phyloP scores from a whole-genome alignment of 1,284 basidiomycete species.

The Heterobasidion irregulare region DNA sequence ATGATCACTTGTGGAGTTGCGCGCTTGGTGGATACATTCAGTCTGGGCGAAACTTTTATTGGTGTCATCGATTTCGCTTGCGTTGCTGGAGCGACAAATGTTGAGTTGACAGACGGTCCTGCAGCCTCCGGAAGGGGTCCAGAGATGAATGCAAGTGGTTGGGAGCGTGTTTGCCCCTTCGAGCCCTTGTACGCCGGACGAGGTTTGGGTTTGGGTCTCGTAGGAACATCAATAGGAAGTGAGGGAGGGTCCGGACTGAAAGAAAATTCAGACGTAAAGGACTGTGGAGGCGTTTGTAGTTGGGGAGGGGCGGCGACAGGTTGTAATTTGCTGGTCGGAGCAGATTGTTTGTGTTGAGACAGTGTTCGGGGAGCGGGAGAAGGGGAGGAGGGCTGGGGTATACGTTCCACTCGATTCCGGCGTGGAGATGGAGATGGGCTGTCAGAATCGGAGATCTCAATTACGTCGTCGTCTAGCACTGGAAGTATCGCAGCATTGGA shows the following conservation, averaged over 20 bases:
- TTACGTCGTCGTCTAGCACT: neutral
- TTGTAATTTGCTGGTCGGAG: no score
- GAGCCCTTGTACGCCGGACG: constrained; percentile 1
- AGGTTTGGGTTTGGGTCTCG: constrained; percentile 11
- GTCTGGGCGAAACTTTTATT: no score
- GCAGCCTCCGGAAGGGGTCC: no score
- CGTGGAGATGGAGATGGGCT: neutral
- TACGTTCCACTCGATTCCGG: neutral
- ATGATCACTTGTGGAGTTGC: no score
- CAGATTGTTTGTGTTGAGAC: neutral
- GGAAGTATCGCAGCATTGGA: neutral
- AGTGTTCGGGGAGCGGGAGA: neutral
- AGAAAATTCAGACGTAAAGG: constrained; percentile 12
- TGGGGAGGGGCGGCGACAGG: constrained; percentile 3
- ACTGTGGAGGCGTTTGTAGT: constrained; percentile 18
- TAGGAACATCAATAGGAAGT: neutral
- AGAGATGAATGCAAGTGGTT: no score
- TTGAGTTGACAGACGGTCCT: no score
- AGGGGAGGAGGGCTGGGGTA: neutral
- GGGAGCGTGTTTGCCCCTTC: no score
- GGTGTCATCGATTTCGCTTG: no score
- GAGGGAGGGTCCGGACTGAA: neutral
- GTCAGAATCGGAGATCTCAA: neutral
- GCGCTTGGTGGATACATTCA: no score
- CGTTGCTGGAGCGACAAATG: no score